A percentile compares a stretch with the other conserved stretches of the same genome.
Evolutionary conservation across 768 basidiomycete genomes (phyloP).

Genomic region (Naematelia encephala): DNA sequence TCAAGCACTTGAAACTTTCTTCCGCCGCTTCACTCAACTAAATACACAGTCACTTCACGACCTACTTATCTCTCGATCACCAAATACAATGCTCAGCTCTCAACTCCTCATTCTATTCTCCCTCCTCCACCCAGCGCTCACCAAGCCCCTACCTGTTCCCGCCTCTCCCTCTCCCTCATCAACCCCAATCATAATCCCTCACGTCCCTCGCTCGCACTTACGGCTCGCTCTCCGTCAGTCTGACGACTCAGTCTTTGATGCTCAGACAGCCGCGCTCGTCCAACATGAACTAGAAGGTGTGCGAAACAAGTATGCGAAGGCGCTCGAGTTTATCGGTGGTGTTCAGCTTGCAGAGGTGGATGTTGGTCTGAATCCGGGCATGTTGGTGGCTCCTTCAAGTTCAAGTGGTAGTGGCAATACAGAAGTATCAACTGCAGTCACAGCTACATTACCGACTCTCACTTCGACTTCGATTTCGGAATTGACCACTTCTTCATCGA

Average conservation of each 20-base stretch:
- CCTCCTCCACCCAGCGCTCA: slow-evolving; percentile 8
- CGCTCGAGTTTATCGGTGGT: slow-evolving; percentile 23
- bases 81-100: slow-evolving; percentile 10
- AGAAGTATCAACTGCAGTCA: background rate
- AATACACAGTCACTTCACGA: background rate
- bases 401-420: background rate
- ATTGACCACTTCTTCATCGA: slow-evolving; percentile 1
- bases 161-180: slow-evolving; percentile 6
- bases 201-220: slow-evolving; percentile 5
- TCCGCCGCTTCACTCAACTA: background rate
- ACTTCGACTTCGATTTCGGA: background rate
- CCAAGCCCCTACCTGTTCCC: slow-evolving; percentile 10
- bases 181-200: slow-evolving; percentile 8
- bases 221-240: slow-evolving; percentile 3
- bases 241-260: slow-evolving; percentile 11
- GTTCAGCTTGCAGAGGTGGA: slow-evolving; percentile 33
- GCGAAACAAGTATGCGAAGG: slow-evolving; percentile 31
- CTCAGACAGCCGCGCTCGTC: slow-evolving; percentile 1
- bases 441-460: too few species aligned
- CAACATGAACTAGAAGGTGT: slow-evolving; percentile 18
- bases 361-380: slow-evolving; percentile 15
- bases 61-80: background rate
- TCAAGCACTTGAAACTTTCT: too few species aligned
- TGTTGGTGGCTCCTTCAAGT: slow-evolving; percentile 6
- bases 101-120: slow-evolving; percentile 13